Base-by-base conservation (phyloP, 1,139 yeast genomes). In the Nakaseomyces sp. region DNA sequence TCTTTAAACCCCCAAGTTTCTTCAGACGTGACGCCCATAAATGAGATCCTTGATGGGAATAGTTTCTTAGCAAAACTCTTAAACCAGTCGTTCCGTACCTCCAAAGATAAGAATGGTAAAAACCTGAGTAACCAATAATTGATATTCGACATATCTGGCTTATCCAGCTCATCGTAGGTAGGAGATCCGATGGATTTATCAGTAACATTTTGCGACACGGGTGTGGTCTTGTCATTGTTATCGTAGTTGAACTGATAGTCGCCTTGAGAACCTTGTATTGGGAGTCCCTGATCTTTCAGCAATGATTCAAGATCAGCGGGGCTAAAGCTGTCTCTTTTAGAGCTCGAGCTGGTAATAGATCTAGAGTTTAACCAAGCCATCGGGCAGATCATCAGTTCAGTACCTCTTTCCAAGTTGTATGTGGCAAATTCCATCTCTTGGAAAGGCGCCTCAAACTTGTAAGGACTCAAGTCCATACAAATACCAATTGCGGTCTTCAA, bases 381-480 rank as follows among this genome's bases (percentile, higher is more conserved):
- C 1, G 96, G 95, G 50, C 86, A 77, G 20, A 88, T 60, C 0
- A 86, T 70, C 47, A 89, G 63, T 35, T 73, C 69, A 0, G 77
- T 74, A 15, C 66, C 58, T 43, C 78, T 72, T 1, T 65, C 56
- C 28, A 68, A 60, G 47, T 86, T 79, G 43, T 71, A 68, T 24
- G 65, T 60, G 0, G 89, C 74, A 62, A 85, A 86, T 60, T 89
- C 96, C 59, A 74, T 87, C 29, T 69, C 71, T 36, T 73, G 70
- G 63, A 85, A 87, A 1, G 94, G 88, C 1, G 95, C 88, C 51
- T 75, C 70, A 60, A 88, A 89, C 58, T 83, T 73, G 61, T 85
- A 83, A 0, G 96, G 96, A 60, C 86, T 88, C 50, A 89, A 64
- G 62, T 88, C 97, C 97, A 88, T 89, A 61, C 96, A 89, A n/a